phyloP scores from a whole-genome alignment of 1,139 yeast genomes.

The Suhomyces anneliseae region DNA sequence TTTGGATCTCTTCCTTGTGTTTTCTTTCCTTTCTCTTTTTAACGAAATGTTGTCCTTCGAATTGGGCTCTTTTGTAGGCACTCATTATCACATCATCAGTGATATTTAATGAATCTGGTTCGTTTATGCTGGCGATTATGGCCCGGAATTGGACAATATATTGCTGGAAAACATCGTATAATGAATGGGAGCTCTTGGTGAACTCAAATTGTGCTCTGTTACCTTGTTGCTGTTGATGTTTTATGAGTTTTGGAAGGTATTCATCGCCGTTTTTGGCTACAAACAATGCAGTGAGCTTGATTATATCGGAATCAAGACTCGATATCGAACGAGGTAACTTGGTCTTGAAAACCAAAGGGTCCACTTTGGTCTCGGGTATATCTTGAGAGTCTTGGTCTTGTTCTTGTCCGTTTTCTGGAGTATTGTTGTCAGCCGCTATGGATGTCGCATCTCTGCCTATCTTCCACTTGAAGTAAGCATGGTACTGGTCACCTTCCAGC shows the following conservation, averaged over 20 bases:
- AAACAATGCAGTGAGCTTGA: constrained; percentile 72
- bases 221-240: constrained; percentile 37
- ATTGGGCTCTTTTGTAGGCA: constrained; percentile 61
- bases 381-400: not conserved
- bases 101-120: constrained; percentile 1
- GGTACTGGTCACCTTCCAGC: constrained; percentile 50
- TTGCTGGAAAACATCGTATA: constrained; percentile 51
- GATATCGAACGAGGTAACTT: constrained; percentile 55
- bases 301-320: constrained; percentile 61
- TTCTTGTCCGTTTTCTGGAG: not conserved
- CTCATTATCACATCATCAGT: constrained; percentile 38
- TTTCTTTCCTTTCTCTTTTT: constrained; percentile 30
- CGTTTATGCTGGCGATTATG: constrained; percentile 26
- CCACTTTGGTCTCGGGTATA: constrained; percentile 3
- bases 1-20: constrained; percentile 32
- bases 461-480: constrained; percentile 55
- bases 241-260: constrained; percentile 38
- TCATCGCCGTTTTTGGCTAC: constrained; percentile 56
- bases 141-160: constrained; percentile 58
- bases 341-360: constrained; percentile 46
- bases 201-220: constrained; percentile 68
- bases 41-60: constrained; percentile 37
- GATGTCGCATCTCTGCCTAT: constrained; percentile 12
- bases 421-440: not conserved
- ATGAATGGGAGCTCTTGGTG: constrained; percentile 58